Evolutionary conservation across 208 protist species (phyloP).

Genomic region (Leishmania aethiopica): DNA sequence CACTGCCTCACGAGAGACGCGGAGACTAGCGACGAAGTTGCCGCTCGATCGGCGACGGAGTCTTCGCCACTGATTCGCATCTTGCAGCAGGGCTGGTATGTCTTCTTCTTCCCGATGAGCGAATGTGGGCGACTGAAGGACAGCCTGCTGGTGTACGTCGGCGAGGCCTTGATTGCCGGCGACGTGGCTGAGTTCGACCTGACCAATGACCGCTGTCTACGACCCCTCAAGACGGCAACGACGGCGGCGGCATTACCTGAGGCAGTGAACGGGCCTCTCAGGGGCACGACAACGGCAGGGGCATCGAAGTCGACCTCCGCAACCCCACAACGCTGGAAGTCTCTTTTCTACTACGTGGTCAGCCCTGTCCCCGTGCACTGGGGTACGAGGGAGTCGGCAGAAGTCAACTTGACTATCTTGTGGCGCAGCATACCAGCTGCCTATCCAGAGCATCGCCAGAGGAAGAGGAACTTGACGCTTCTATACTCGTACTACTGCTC

Average conservation of each 20-base stretch:
- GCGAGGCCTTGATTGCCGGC: conserved; percentile 40
- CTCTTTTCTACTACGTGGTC: conserved; percentile 52
- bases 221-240: not conserved
- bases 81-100: conserved; percentile 27
- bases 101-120: conserved; percentile 75
- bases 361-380: conserved; percentile 22
- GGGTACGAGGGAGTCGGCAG: not conserved
- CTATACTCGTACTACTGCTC: conserved; percentile 67
- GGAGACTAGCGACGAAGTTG: not conserved
- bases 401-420: conserved; percentile 29
- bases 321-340: conserved; percentile 1
- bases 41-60: not conserved
- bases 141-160: conserved; percentile 40
- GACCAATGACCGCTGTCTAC: conserved; percentile 20
- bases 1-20: not conserved
- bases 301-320: not conserved
- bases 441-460: not conserved
- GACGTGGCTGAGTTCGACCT: conserved; percentile 49
- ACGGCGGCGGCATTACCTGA: not conserved
- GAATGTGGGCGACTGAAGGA: conserved; percentile 47
- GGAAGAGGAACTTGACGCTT: conserved; percentile 23
- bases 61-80: not conserved
- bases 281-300: not conserved
- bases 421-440: conserved; percentile 37
- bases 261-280: not conserved